Evolutionary conservation across 176 grass and related monocot species (phyloP).

Genomic region (Stipa capillata): DNA sequence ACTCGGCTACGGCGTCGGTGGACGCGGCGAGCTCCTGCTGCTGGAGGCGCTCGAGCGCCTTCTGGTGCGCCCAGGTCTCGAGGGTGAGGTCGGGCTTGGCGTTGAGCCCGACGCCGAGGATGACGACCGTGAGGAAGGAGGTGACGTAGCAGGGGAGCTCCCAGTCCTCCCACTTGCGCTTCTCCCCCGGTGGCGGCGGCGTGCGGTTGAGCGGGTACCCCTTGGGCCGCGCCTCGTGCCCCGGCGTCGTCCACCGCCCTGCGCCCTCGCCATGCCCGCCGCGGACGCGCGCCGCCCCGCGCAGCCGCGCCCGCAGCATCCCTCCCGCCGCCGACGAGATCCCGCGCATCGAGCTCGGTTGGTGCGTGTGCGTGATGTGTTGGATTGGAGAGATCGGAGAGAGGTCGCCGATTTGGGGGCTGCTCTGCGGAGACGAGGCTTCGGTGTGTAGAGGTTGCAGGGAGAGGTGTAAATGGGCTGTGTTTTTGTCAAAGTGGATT

Average conservation of each 20-base stretch:
- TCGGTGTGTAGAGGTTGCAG: not conserved
- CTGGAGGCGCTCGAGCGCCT: constrained; percentile 90
- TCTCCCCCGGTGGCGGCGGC: constrained; percentile 49
- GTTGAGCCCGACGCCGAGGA: constrained; percentile 94
- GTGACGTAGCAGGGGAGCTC: constrained; percentile 93
- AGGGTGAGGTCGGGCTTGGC: constrained; percentile 95
- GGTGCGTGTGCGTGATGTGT: not conserved
- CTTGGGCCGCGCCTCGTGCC: constrained; percentile 66
- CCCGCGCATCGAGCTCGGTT: constrained; percentile 36
- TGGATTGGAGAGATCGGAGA: constrained; percentile 40
- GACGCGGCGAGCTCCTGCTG: constrained; percentile 52
- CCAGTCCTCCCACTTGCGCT: constrained; percentile 95
- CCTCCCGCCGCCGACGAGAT: constrained; percentile 54
- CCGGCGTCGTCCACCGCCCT: constrained; percentile 71
- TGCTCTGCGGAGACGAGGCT: constrained; percentile 18
- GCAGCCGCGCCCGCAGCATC: constrained; percentile 53
- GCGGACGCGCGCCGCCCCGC: constrained; percentile 30
- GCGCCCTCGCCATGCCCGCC: constrained; percentile 53
- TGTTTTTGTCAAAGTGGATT: too few relatives aligned
- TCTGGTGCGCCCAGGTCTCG: constrained; percentile 97
- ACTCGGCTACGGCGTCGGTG: constrained; percentile 34
- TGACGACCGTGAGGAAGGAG: constrained; percentile 94
- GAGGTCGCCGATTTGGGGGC: constrained; percentile 28
- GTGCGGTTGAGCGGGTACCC: constrained; percentile 72
- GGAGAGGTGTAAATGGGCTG: not conserved